Evolutionary conservation across 352 stramenopile species (phyloP).

Genomic region (Phytophthora boehmeriae): DNA sequence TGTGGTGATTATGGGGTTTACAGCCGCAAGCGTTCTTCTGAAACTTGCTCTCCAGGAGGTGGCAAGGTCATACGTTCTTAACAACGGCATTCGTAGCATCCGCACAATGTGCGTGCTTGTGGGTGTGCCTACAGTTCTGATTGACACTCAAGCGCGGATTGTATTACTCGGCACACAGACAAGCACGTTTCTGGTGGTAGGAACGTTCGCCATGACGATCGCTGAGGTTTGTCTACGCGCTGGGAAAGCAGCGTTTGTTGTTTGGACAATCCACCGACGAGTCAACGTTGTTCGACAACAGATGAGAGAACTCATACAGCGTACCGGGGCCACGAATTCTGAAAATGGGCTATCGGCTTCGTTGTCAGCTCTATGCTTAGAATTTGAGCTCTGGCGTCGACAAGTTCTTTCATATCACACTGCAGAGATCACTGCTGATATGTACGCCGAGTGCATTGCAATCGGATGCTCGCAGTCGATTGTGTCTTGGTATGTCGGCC

Average conservation of each 20-base stretch:
- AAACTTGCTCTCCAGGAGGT: constrained; percentile 45
- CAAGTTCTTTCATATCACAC: constrained; percentile 28
- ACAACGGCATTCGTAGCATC: constrained; percentile 28
- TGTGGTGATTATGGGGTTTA: constrained; percentile 25
- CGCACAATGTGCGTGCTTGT: constrained; percentile 40
- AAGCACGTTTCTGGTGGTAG: neutral
- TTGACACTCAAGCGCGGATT: constrained; percentile 48
- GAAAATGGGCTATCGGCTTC: no score
- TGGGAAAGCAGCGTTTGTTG: constrained; percentile 15
- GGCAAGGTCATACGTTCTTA: constrained; percentile 29
- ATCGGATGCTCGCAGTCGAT: constrained; percentile 41
- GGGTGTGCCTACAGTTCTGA: constrained; percentile 39
- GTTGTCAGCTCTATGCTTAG: neutral
- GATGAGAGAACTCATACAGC: neutral
- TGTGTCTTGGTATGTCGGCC: constrained; percentile 33
- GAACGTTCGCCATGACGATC: constrained; percentile 19
- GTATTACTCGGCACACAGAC: constrained; percentile 32
- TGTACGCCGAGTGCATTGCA: constrained; percentile 47
- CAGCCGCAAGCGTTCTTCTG: constrained; percentile 24
- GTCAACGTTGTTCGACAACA: neutral
- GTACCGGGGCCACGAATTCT: neutral
- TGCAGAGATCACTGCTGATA: constrained; percentile 38
- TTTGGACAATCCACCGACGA: constrained; percentile 4
- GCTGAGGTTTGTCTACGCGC: constrained; percentile 21
- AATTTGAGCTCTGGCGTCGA: constrained; percentile 23